Base-by-base conservation (phyloP, 768 basidiomycete species). In the Cantharellus anzutake region DNA sequence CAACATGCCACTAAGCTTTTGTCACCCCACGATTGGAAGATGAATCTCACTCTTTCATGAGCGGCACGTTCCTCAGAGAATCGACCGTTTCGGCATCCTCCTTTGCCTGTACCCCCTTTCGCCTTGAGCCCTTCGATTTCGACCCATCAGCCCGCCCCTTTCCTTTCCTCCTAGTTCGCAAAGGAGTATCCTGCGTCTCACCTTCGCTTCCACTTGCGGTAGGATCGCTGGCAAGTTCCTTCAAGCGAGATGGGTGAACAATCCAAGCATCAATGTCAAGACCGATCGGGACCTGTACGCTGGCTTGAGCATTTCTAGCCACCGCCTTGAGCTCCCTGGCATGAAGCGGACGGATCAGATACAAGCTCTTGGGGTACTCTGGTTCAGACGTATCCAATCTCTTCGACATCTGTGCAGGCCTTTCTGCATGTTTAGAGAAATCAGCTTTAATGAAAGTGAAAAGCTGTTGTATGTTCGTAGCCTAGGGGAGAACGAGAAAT, bases 201-300 rank as follows among this genome's bases (percentile, higher is more conserved):
- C 66, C 64, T 5, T 66, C 68, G 5, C 70, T 67, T 55, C 20
- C 20, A 7, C 52, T 37, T 11, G 52, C 52, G 35, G 7, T 55
- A 11, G 7, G 11, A 1, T 7, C 52, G 35, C 52, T 55, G 35
- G 11, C 11, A 7, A 11, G 11, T 7, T 14, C 35, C 38, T 55
- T 55, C 11, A 48, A 48, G 44, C 44, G 44, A 29, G 52, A 37
- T 4, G 64, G 63, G 16, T 85, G 78, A 2, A 91, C 80, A 59
- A 96, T 83, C 81, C 89, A 92, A 0, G 74, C 71, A 62, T 96
- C 88, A 3, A 98, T 76, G 70, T 97, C 82, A 40, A 98, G 72
- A 1, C 83, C 91, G 2, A 86, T 85, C 0, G 96, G 96, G 2
- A 88, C 64, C 3, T 79, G 78, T 0, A 98, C 84, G 61, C 81